These are phyloP conservation scores for Cyclotella sp. DNA, from an alignment of 108 stramenopile species.

Conservation along the genomic window DNA sequence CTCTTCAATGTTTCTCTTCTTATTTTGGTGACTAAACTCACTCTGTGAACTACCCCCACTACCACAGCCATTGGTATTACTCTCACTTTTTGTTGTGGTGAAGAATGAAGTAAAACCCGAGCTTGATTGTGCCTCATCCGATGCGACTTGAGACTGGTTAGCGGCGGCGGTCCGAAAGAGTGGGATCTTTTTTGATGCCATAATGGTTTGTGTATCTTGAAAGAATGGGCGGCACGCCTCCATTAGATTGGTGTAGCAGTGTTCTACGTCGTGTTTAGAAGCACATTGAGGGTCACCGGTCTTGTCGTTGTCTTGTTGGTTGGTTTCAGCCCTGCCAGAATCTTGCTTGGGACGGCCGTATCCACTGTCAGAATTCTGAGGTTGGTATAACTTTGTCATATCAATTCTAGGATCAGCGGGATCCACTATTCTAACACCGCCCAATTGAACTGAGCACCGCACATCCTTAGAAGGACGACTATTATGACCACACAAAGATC, in stretches of 20 bases:
- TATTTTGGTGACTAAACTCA: constrained; percentile 4
- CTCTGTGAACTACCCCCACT: constrained; percentile 17
- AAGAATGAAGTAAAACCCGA: constrained; percentile 62
- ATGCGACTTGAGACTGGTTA: background rate
- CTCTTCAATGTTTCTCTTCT: background rate
- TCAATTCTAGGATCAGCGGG: constrained; percentile 72
- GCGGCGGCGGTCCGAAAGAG: background rate
- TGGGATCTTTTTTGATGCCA: constrained; percentile 6
- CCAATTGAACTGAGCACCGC: constrained; percentile 42
- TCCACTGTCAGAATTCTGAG: too few relatives aligned
- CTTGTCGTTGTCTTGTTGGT: background rate
- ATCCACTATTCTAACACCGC: constrained; percentile 54
- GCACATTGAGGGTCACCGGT: constrained; percentile 8
- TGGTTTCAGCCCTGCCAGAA: background rate
- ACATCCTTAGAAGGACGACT: background rate
- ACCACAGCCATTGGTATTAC: constrained; percentile 25
- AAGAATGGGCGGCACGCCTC: constrained; percentile 50
- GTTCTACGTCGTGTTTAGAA: background rate
- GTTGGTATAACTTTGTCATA: constrained; percentile 10
- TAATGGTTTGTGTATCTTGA: constrained; percentile 17
- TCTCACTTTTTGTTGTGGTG: constrained; percentile 51
- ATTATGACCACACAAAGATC: background rate
- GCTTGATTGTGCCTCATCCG: constrained; percentile 42
- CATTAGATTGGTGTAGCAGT: constrained; percentile 38
- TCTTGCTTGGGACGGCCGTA: background rate